These are phyloP conservation scores for Aspergillus ibericus DNA, from an alignment of 2,329 filamentous ascomycete species.

Conservation along the genomic window DNA sequence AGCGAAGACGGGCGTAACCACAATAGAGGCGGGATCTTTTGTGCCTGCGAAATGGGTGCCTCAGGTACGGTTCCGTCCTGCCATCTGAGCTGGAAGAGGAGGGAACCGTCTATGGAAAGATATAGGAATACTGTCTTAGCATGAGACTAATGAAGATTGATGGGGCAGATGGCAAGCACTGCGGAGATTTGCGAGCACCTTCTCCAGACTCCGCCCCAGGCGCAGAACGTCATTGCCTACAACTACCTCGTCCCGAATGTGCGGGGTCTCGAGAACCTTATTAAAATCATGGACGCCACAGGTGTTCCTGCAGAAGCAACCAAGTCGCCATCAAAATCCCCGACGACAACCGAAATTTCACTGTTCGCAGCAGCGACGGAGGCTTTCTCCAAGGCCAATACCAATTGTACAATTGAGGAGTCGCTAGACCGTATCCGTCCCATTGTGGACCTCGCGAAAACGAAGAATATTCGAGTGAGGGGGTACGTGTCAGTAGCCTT, in stretches of 20 bases:
- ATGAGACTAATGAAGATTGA: constrained; percentile 1
- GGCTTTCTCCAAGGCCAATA: constrained; percentile 64
- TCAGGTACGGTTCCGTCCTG: constrained; percentile 41
- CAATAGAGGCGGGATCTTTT: constrained; percentile 55
- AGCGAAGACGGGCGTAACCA: constrained; percentile 49
- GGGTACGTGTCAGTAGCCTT: constrained; percentile 66
- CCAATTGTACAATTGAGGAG: constrained; percentile 64
- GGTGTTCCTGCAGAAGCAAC: constrained; percentile 33
- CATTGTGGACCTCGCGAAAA: constrained; percentile 57
- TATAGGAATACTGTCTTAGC: not conserved
- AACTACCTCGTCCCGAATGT: constrained; percentile 67
- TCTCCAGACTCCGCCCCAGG: constrained; percentile 51
- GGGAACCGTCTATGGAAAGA: not conserved
- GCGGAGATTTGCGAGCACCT: constrained; percentile 60
- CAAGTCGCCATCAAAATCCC: constrained; percentile 28
- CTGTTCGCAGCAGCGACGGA: constrained; percentile 67
- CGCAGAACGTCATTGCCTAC: constrained; percentile 57
- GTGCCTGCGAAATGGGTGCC: constrained; percentile 57
- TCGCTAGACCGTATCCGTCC: constrained; percentile 60
- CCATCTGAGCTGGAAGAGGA: not conserved
- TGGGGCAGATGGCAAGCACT: constrained; percentile 63
- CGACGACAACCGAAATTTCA: constrained; percentile 56
- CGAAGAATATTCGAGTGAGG: constrained; percentile 58
- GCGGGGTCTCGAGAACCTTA: constrained; percentile 60
- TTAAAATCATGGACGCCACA: constrained; percentile 52